These are phyloP conservation scores for Ampelomyces quisqualis DNA, from an alignment of 2,329 filamentous ascomycete species.

Conservation along the genomic window DNA sequence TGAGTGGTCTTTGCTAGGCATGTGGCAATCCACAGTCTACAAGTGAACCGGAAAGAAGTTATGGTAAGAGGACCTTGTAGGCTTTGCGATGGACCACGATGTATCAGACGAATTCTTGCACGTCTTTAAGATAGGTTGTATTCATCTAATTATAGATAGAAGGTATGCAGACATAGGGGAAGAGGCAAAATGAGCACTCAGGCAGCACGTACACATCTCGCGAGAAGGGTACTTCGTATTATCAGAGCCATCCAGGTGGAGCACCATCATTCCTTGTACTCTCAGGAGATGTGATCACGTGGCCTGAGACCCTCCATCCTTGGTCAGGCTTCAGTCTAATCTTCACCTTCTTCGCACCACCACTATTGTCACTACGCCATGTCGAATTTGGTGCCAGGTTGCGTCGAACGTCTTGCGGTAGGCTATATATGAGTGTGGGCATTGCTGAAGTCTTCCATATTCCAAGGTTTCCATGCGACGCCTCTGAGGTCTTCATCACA, in stretches of 20 bases:
- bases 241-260: not conserved
- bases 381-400: slow-evolving; percentile 6
- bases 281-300: not conserved
- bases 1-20: too few relatives aligned
- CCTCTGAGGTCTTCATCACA: slow-evolving; percentile 12
- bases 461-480: slow-evolving; percentile 1
- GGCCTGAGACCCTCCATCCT: slow-evolving; percentile 19
- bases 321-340: slow-evolving; percentile 10
- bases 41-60: too few relatives aligned
- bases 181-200: too few relatives aligned
- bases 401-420: slow-evolving; percentile 20
- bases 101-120: too few relatives aligned
- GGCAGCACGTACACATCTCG: too few relatives aligned
- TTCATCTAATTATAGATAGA: too few relatives aligned
- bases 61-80: too few relatives aligned
- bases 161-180: too few relatives aligned
- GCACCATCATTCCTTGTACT: not conserved
- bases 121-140: too few relatives aligned
- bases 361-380: slow-evolving; percentile 1
- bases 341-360: slow-evolving; percentile 5
- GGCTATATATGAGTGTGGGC: slow-evolving; percentile 29
- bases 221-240: too few relatives aligned
- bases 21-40: too few relatives aligned
- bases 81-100: too few relatives aligned
- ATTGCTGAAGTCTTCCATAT: slow-evolving; percentile 39